Evolutionary conservation across 345 rosid genomes (phyloP).

Genomic region (Eucalyptus sideroxylon): DNA sequence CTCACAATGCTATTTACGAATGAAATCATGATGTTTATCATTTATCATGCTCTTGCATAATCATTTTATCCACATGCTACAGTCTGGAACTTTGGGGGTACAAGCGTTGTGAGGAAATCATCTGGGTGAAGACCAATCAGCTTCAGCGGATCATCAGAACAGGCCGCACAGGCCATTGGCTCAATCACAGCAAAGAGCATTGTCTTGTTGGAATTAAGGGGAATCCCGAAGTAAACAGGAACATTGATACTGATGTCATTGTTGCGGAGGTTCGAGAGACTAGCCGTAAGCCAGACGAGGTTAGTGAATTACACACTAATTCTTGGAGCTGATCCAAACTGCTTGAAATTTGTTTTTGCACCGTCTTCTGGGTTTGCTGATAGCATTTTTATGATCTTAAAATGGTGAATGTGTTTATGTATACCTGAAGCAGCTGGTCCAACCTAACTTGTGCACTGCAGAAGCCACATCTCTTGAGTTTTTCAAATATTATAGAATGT

Average conservation of each 20-base stretch:
- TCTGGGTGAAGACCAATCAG: slow-evolving; percentile 92
- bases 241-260: slow-evolving; percentile 93
- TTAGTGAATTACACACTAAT: slow-evolving; percentile 10
- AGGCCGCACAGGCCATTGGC: slow-evolving; percentile 99
- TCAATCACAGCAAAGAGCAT: slow-evolving; percentile 97
- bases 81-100: slow-evolving; percentile 98
- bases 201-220: slow-evolving; percentile 99
- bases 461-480: neutral
- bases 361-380: neutral
- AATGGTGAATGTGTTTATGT: neutral
- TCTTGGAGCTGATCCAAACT: neutral
- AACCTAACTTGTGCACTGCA: neutral
- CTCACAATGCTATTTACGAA: neutral
- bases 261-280: slow-evolving; percentile 99
- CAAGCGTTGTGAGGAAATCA: slow-evolving; percentile 91
- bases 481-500: neutral
- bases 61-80: neutral
- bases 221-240: slow-evolving; percentile 84
- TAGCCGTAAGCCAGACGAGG: slow-evolving; percentile 99
- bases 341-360: neutral
- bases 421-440: neutral
- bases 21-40: neutral
- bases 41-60: neutral
- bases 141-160: slow-evolving; percentile 98
- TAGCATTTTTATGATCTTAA: neutral